phyloP scores from a whole-genome alignment of 2,329 filamentous ascomycete genomes.

The Xylaria sp. region DNA sequence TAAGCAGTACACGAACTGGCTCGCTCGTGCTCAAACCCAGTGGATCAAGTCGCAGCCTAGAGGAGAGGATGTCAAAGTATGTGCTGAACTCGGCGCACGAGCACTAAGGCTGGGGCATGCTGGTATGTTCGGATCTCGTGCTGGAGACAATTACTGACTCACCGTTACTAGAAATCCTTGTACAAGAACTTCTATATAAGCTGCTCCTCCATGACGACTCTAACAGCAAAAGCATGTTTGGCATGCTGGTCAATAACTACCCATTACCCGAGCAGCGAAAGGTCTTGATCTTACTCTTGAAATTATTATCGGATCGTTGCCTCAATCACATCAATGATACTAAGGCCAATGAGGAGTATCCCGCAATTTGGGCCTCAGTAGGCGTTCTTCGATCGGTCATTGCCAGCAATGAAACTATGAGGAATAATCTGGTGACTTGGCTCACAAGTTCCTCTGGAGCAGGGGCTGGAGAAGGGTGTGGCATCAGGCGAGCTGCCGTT shows the following conservation, averaged over 20 bases:
- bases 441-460: constrained; percentile 68
- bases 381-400: constrained; percentile 60
- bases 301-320: constrained; percentile 53
- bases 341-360: constrained; percentile 40
- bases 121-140: constrained; percentile 53
- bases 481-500: constrained; percentile 70
- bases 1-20: constrained; percentile 70
- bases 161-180: constrained; percentile 47
- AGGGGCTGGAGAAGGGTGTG: constrained; percentile 66
- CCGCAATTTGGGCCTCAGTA: constrained; percentile 61
- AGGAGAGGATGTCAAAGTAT: constrained; percentile 48
- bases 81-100: constrained; percentile 59
- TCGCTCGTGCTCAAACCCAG: constrained; percentile 66
- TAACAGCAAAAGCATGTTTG: constrained; percentile 36
- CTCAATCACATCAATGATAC: constrained; percentile 46
- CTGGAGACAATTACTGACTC: neutral
- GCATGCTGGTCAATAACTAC: constrained; percentile 44
- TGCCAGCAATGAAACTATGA: constrained; percentile 53
- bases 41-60: constrained; percentile 47
- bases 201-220: constrained; percentile 34
- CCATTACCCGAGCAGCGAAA: constrained; percentile 52
- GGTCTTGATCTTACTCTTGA: constrained; percentile 48
- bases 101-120: constrained; percentile 74
- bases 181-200: constrained; percentile 39
- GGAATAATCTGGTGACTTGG: constrained; percentile 66